phyloP scores from a whole-genome alignment of 106 monocot genomes.

The Dendrobium huoshanense region DNA sequence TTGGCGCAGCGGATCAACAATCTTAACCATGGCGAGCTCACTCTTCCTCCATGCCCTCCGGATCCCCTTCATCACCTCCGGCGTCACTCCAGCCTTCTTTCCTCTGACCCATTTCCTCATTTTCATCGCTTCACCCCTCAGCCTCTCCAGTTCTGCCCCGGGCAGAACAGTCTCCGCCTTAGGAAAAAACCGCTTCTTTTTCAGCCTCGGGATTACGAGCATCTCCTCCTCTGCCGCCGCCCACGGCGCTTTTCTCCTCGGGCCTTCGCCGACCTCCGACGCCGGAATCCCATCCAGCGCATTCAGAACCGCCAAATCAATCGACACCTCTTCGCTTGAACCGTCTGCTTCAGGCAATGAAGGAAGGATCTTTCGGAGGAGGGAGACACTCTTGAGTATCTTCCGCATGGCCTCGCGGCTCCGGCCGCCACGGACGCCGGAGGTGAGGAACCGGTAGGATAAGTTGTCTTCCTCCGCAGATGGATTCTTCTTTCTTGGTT shows the following conservation, averaged over 20 bases:
- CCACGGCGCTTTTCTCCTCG: constrained; percentile 39
- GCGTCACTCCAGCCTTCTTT: constrained; percentile 80
- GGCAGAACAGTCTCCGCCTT: constrained; percentile 61
- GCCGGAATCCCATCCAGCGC: neutral
- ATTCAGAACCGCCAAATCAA: constrained; percentile 3
- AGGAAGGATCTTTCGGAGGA: constrained; percentile 24
- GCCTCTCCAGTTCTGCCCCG: constrained; percentile 27
- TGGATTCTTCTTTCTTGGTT: constrained; percentile 9
- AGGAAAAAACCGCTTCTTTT: constrained; percentile 42
- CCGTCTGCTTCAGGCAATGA: neutral
- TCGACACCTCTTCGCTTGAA: neutral
- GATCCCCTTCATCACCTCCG: constrained; percentile 65
- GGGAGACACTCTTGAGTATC: constrained; percentile 43
- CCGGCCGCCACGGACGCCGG: constrained; percentile 46
- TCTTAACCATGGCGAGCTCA: constrained; percentile 62
- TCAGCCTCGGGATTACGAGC: constrained; percentile 50
- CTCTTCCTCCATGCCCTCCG: constrained; percentile 37
- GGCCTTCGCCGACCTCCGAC: constrained; percentile 1
- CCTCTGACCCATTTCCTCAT: constrained; percentile 65
- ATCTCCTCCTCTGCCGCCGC: constrained; percentile 24
- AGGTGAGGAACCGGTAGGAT: constrained; percentile 27
- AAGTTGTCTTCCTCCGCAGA: neutral
- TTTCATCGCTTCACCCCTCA: constrained; percentile 43
- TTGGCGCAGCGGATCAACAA: constrained; percentile 61
- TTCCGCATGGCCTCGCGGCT: constrained; percentile 45